Evolutionary conservation across 1,284 basidiomycete species (phyloP), one percentile per base, ranked within the genome.

Genomic region (Ganoderma leucocontextum): DNA sequence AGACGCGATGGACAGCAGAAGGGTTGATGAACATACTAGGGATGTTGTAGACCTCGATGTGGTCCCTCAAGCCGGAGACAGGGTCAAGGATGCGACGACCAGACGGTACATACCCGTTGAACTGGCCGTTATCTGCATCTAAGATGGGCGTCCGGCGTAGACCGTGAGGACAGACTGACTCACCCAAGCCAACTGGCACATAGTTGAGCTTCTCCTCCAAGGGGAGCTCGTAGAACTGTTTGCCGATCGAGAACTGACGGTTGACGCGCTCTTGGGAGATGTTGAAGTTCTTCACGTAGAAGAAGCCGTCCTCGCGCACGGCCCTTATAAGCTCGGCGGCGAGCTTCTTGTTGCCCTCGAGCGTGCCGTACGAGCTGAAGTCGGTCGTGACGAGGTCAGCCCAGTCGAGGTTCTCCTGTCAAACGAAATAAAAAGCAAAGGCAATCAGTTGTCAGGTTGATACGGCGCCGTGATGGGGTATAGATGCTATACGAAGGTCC

Each of bases 321-420:
- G 81, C 84, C 68, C 77, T 75, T 55, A 79, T 82, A 66, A 82
- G 83, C 68, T 75, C 85, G 65, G 76, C 72, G 65, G 78, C 83
- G 63, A 78, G 84, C 76, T 78, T 79, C 75, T 79, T 80, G 78
- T 82, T 84, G 58, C 83, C 85, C 69, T 85, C 83, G 0, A 82
- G 82, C 2, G 82, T 84, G 33, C 72, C 72, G 69, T 80, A 80
- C 38, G 81, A 76, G 67, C 80, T 79, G 59, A 89, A 77, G 76
- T 89, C 87, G 53, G 88, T 77, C 29, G 83, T 85, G 61, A 83
- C 79, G n/a, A 87, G 80, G 39, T 87, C 86, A 0, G 86, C 86
- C 82, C 84, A 86, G 66, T 85, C 83, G 60, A 85, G 78, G 67
- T 79, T 75, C 66, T 82, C 82, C 83, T 84, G 68, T 15, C 53